Percentiles rank a stretch among this genome's conserved stretches.
phyloP scores from a whole-genome alignment of 257 asterid species.

The Solanum medicagineum region DNA sequence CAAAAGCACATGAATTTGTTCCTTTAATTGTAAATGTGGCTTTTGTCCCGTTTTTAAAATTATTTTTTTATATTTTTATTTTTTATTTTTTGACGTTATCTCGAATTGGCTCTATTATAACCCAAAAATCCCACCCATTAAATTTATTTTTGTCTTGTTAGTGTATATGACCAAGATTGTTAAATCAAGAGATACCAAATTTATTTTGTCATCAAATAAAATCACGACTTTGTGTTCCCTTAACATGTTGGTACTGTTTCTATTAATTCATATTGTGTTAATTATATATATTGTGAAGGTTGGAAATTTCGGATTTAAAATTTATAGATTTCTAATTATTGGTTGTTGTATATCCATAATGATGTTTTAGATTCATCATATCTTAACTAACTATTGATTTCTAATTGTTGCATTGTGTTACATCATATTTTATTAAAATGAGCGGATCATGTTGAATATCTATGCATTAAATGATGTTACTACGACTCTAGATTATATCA shows the following conservation, averaged over 20 bases:
- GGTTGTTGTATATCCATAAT: not conserved
- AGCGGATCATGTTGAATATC: not conserved
- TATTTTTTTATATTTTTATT: not conserved
- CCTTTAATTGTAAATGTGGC: not conserved
- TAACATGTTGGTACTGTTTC: not conserved
- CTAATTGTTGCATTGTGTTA: too few relatives aligned
- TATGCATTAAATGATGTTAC: not conserved
- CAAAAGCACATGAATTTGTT: not conserved
- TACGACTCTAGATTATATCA: too few relatives aligned
- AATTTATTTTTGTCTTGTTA: not conserved
- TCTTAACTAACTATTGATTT: too few relatives aligned
- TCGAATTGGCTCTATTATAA: not conserved
- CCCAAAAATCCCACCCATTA: not conserved
- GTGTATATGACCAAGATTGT: not conserved
- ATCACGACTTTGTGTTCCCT: not conserved
- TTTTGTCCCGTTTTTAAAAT: not conserved
- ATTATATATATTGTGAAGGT: not conserved
- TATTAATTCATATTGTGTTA: not conserved
- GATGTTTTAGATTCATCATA: not conserved
- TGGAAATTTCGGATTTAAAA: accelerated
- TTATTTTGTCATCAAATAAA: not conserved
- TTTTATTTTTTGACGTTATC: not conserved
- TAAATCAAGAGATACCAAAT: not conserved
- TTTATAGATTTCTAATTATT: not conserved
- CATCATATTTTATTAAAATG: not conserved